Evolutionary conservation across 352 stramenopile species (phyloP), one percentile per base, ranked within the genome.

Genomic region (Pythium folliculosum): DNA sequence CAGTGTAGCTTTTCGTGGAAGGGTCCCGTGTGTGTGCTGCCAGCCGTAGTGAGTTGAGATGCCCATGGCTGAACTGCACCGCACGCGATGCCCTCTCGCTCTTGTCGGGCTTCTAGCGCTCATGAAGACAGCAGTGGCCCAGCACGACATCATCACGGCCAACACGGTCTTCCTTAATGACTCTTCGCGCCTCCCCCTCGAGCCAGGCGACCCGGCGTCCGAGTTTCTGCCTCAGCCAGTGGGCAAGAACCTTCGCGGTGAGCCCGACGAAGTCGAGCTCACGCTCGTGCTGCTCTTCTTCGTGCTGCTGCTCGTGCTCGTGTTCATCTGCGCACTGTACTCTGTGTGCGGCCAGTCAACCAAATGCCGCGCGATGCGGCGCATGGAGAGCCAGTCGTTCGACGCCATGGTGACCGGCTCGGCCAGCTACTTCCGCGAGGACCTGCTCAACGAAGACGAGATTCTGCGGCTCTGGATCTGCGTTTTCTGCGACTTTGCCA

Each of bases 401-500:
- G 62, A 76, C 32, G 60, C 61, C 14, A 70, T 72, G 37, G 38
- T 66, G 21, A 71, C 70, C 9, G 70, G 70, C 25, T 71, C 64
- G 2, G 50, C 40, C 35, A 73, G 59, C 54, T 77, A 65, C 62
- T 88, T 81, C 59, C 77, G 72, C 25, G 75, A 88, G 52, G 79
- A 88, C 49, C 45, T 88, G 38, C 56, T 88, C 27, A 73, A 73
- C 43, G 73, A 82, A n/a, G 76, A 88, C 32, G 79, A 88, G 61
- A 63, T 86, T 16, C 53, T 73, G 55, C 73, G 74, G 0, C 76
- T 88, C 6, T 88, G 79, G 77, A 78, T 77, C 47, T 88, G 79
- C 54, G 75, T 72, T 54, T 72, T 77, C 51, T 88, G 79, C 56
- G 75, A 85, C 54, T 88, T 88, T 52, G 77, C 75, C 63, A 88